These are phyloP conservation scores for Penicillium italicum DNA, from an alignment of 2,329 filamentous ascomycete species.

Conservation along the genomic window DNA sequence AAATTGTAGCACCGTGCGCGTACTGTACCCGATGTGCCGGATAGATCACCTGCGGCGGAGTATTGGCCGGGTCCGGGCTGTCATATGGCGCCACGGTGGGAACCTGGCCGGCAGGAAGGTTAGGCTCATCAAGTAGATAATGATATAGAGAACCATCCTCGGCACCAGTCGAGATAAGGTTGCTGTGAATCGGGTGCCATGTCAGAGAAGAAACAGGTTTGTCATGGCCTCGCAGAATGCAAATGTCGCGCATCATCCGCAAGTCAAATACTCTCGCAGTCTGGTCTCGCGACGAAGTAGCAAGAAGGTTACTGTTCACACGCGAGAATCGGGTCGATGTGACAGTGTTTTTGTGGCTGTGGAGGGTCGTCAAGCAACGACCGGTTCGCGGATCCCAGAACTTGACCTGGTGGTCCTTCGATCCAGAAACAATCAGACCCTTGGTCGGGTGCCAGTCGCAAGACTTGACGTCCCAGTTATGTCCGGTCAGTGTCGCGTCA, in stretches of 20 bases:
- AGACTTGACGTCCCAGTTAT: constrained; percentile 95
- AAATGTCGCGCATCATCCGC: constrained; percentile 97
- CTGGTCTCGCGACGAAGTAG: constrained; percentile 89
- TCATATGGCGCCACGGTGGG: constrained; percentile 79
- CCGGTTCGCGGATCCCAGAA: constrained; percentile 95
- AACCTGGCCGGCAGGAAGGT: constrained; percentile 70
- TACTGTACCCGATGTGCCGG: constrained; percentile 83
- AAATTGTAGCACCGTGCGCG: constrained; percentile 92
- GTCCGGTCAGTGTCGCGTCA: constrained; percentile 81
- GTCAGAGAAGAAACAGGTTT: constrained; percentile 90
- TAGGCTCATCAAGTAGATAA: constrained; percentile 93
- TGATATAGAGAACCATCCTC: constrained; percentile 87
- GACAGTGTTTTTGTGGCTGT: constrained; percentile 96
- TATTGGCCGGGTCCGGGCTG: constrained; percentile 70
- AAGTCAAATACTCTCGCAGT: constrained; percentile 92
- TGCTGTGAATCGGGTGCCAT: constrained; percentile 91
- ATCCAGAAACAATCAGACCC: constrained; percentile 89
- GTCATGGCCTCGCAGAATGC: constrained; percentile 87
- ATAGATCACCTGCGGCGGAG: constrained; percentile 84
- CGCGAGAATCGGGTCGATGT: constrained; percentile 89
- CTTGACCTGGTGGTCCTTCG: constrained; percentile 95
- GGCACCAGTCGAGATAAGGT: constrained; percentile 83
- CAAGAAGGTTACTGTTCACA: constrained; percentile 76
- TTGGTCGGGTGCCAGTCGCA: constrained; percentile 98
- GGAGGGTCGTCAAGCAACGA: constrained; percentile 85